A percentile compares a stretch with the other conserved stretches of the same genome.
Evolutionary conservation across 2,329 filamentous ascomycete species (phyloP).

Genomic region (Xylaria sp.): DNA sequence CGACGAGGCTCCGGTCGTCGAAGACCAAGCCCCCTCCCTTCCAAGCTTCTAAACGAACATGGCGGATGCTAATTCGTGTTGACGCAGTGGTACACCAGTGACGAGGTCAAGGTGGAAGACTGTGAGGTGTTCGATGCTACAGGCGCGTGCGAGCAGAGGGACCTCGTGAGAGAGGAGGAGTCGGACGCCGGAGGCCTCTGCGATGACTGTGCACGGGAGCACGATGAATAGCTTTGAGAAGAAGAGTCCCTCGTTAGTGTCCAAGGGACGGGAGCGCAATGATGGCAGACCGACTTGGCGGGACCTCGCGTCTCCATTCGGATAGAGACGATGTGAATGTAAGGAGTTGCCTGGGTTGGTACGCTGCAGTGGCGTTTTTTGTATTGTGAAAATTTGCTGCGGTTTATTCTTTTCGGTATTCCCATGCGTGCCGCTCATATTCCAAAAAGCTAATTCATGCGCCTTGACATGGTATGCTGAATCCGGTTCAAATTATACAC

Average conservation of each 20-base stretch:
- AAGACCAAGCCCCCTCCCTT: not conserved
- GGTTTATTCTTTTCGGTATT: not conserved
- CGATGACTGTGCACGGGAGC: constrained; percentile 32
- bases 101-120: constrained; percentile 35
- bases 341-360: not conserved
- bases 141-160: constrained; percentile 29
- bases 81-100: constrained; percentile 36
- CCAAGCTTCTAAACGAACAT: not conserved
- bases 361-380: not conserved
- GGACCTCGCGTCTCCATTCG: not conserved
- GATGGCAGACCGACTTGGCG: not conserved
- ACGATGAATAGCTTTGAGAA: constrained; percentile 19
- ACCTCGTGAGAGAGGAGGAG: constrained; percentile 29
- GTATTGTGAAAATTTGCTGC: not conserved
- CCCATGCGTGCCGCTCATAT: not conserved
- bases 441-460: not conserved
- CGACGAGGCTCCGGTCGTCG: too few relatives aligned
- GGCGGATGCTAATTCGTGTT: constrained; percentile 10
- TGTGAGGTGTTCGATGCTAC: constrained; percentile 29
- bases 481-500: too few relatives aligned
- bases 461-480: too few relatives aligned
- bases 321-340: not conserved
- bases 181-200: constrained; percentile 35
- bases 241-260: not conserved
- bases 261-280: constrained; percentile 1